Base-by-base conservation (phyloP, 352 stramenopile species). In the Lagenidium giganteum region DNA sequence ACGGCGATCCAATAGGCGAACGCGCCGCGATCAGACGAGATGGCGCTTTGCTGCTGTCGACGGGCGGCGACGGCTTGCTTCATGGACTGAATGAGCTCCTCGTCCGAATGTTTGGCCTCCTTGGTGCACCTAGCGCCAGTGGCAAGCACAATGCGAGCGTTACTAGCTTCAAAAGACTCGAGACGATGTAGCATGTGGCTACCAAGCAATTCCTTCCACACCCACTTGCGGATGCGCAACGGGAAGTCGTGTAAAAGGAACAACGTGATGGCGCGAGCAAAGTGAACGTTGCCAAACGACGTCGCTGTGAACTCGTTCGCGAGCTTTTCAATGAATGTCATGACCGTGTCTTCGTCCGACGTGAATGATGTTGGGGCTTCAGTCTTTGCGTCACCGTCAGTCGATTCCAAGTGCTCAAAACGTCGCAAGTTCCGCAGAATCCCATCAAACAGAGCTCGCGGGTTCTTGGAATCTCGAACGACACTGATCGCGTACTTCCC, bases 191-290 rank as follows among this genome's bases (percentile, higher is more conserved):
- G 46, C 45, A 84, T 33, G 24, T 64, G 70, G 11, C 59, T 69
- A 14, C 60, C 69, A 8, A 69, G 46, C 1, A 90, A 54, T 51
- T 90, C 77, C 44, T 82, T 83, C 78, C 78, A 90, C 23, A 87
- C 61, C 37, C 66, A 83, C 30, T 71, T 76, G 21, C 74, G 72
- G 12, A 85, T 30, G n/a, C 50, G 53, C 8, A 73, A 23, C 23
- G 75, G 65, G 28, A 87, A 85, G 36, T 87, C 76, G 3, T 57
- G 58, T 13, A 64, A 37, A 30, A 90, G 36, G 14, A 87, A 61
- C 51, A 90, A 51, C 34, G 78, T 76, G 32, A 88, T 40, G 28
- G 68, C 69, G n/a, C 70, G 60, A 1, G 78, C 70, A 64, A 90
- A 87, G 38, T 74, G 64, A 27, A 45, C 45, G 45, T 90, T 82